Conservation (phyloP, 2,329 filamentous ascomycete species). For the Nothomitra cinnamomea region DNA sequence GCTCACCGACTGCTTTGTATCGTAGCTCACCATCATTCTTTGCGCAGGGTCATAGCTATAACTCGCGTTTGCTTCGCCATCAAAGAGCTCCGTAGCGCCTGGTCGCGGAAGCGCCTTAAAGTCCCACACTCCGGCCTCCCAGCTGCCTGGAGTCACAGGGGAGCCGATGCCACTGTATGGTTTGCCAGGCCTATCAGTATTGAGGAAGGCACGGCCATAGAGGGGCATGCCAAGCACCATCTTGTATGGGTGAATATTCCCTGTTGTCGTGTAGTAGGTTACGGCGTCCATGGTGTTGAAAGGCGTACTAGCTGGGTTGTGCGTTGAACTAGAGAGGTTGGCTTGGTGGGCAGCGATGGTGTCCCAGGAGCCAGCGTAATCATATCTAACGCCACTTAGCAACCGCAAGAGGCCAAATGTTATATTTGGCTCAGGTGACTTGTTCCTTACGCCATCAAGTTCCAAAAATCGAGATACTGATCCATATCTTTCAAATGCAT, state of each 20-base stretch:
- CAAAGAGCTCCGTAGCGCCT: constrained; percentile 46
- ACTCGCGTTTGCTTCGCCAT: constrained; percentile 47
- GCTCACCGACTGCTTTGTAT: constrained; percentile 27
- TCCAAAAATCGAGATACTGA: constrained; percentile 29
- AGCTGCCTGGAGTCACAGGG: constrained; percentile 37
- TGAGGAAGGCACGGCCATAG: constrained; percentile 72
- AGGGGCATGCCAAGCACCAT: constrained; percentile 83
- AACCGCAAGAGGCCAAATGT: not conserved
- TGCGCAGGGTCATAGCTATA: constrained; percentile 55
- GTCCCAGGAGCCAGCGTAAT: constrained; percentile 65
- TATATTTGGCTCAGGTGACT: not conserved
- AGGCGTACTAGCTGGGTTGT: constrained; percentile 49
- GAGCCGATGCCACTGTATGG: constrained; percentile 55
- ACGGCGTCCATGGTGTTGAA: constrained; percentile 62
- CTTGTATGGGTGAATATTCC: constrained; percentile 48
- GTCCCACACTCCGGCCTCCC: constrained; percentile 75
- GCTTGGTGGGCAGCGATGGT: constrained; percentile 55
- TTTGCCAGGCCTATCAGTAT: constrained; percentile 57
- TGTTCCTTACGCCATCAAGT: constrained; percentile 25
- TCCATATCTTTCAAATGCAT: constrained; percentile 26
- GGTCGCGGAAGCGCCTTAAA: constrained; percentile 67
- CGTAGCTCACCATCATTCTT: constrained; percentile 59
- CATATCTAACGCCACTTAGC: constrained; percentile 18
- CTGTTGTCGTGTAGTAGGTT: constrained; percentile 46
- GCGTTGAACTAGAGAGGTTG: constrained; percentile 48